A percentile compares a stretch with the other conserved stretches of the same genome.
These are phyloP conservation scores for Grigorovia humatica DNA, from an alignment of 805 yeast species.

Conservation along the genomic window DNA sequence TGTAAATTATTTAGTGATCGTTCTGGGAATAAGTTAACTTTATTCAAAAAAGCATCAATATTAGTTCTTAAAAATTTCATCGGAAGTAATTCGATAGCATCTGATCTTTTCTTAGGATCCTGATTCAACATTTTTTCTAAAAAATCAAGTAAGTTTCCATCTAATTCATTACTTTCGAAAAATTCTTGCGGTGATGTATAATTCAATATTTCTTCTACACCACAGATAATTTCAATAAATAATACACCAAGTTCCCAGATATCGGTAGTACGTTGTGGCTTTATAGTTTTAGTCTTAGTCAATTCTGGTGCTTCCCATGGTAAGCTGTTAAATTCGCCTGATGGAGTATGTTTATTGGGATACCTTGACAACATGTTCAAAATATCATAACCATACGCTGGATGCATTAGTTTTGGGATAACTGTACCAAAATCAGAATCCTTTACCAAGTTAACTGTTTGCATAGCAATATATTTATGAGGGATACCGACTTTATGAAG, in stretches of 20 bases:
- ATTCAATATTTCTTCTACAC: constrained; percentile 44
- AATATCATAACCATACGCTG: constrained; percentile 47
- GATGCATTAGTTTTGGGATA: constrained; percentile 46
- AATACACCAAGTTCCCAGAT: constrained; percentile 87
- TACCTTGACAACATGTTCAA: constrained; percentile 31
- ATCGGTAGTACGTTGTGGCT: constrained; percentile 72
- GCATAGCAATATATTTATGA: constrained; percentile 58
- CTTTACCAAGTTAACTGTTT: constrained; percentile 45
- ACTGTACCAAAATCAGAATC: constrained; percentile 45
- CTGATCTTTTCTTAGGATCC: constrained; percentile 61
- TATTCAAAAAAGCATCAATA: constrained; percentile 31
- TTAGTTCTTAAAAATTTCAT: constrained; percentile 73
- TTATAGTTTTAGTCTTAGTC: constrained; percentile 26
- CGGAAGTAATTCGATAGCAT: constrained; percentile 78
- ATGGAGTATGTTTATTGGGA: constrained; percentile 26
- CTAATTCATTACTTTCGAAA: constrained; percentile 36
- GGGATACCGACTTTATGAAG: constrained; percentile 77
- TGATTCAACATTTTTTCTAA: constrained; percentile 53
- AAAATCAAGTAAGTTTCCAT: constrained; percentile 56
- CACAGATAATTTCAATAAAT: constrained; percentile 55
- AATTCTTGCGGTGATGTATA: constrained; percentile 58
- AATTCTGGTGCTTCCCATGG: constrained; percentile 81
- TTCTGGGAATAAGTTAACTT: constrained; percentile 18
- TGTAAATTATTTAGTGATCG: constrained; percentile 1
- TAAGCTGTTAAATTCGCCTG: constrained; percentile 14